Conservation (phyloP, 2,329 filamentous ascomycete species). For the Zarea fungicola region DNA sequence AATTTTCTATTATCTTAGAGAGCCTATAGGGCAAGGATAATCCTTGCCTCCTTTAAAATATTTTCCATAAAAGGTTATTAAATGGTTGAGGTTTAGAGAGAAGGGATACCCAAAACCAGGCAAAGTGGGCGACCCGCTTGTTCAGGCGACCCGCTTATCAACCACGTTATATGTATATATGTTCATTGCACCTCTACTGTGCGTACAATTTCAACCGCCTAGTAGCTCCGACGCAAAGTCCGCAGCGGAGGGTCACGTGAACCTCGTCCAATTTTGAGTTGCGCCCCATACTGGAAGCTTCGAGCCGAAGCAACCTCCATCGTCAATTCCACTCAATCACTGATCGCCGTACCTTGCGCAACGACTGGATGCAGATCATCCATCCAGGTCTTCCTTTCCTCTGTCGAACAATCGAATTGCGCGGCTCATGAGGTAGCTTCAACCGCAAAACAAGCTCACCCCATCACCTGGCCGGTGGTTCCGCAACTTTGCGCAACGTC, state of each 20-base stretch:
- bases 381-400: constrained; percentile 8
- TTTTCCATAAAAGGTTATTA: too few species aligned
- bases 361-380: constrained; percentile 3
- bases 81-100: too few species aligned
- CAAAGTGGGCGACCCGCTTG: too few species aligned
- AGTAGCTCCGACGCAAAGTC: constrained; percentile 1
- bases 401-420: constrained; percentile 17
- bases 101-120: too few species aligned
- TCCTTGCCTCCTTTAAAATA: too few species aligned
- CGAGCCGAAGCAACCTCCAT: background rate
- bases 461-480: constrained; percentile 27
- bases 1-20: too few species aligned
- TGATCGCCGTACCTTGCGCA: background rate
- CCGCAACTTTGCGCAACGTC: constrained; percentile 28
- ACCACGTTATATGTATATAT: too few species aligned
- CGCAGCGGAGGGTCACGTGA: constrained; percentile 12
- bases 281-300: constrained; percentile 12
- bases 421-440: constrained; percentile 29
- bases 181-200: too few species aligned
- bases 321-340: constrained; percentile 5
- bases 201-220: too few species aligned
- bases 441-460: constrained; percentile 16
- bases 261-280: constrained; percentile 9
- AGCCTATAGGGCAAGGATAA: too few species aligned
- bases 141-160: too few species aligned